Evolutionary conservation across 306 rosid genomes (phyloP).

Genomic region (Cicer arietinum): DNA sequence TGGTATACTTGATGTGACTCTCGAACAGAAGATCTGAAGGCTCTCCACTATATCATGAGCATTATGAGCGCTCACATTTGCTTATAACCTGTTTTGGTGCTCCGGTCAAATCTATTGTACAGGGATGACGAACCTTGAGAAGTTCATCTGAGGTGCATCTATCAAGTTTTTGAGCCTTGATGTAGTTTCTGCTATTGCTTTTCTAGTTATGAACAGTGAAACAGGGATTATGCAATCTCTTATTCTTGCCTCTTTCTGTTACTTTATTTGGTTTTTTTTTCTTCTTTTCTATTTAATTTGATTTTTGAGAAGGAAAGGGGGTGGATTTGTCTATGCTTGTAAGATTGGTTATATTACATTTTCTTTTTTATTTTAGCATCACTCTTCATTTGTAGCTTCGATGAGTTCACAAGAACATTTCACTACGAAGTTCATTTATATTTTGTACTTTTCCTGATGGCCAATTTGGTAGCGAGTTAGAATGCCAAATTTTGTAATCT

Average conservation of each 20-base stretch:
- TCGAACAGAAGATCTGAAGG: conserved; percentile 63
- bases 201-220: conserved; percentile 30
- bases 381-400: conserved; percentile 39
- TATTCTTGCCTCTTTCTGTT: conserved; percentile 19
- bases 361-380: conserved; percentile 15
- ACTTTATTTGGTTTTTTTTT: neutral
- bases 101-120: conserved; percentile 37
- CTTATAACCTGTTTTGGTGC: conserved; percentile 34
- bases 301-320: conserved; percentile 4
- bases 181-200: conserved; percentile 39
- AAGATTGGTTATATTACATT: conserved; percentile 28
- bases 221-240: conserved; percentile 39
- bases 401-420: conserved; percentile 36
- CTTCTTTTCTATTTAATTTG: conserved; percentile 16
- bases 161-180: conserved; percentile 39
- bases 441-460: conserved; percentile 23
- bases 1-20: conserved; percentile 68
- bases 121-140: conserved; percentile 35
- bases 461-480: conserved; percentile 24
- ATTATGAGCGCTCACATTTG: conserved; percentile 19
- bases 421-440: conserved; percentile 27
- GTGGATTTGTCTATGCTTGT: conserved; percentile 41
- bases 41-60: conserved; percentile 30
- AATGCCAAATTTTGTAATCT: conserved; percentile 7
- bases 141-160: conserved; percentile 38